Evolutionary conservation across 2,329 filamentous ascomycete genomes (phyloP).

Genomic region (Colletotrichum sp.): DNA sequence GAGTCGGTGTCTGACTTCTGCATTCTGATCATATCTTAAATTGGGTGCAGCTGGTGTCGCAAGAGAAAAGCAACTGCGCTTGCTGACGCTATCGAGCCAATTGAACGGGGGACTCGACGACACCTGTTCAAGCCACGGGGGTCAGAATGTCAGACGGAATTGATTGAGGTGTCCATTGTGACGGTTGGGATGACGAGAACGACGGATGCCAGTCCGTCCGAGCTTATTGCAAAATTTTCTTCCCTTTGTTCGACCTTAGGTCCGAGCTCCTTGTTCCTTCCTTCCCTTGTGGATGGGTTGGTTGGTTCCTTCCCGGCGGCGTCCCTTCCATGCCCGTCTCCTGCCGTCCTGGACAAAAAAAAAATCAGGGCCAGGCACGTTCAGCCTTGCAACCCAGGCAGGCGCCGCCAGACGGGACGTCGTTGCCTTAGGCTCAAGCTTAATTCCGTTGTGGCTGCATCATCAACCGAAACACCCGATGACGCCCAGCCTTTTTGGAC

Average conservation of each 20-base stretch:
- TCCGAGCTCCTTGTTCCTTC: background rate
- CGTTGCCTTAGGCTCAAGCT: conserved; percentile 20
- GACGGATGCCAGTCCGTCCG: background rate
- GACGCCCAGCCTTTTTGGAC: background rate
- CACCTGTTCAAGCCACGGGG: background rate
- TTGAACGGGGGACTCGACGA: background rate
- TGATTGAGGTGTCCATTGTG: background rate
- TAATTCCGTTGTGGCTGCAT: conserved; percentile 19
- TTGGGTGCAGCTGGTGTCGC: background rate
- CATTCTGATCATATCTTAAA: background rate
- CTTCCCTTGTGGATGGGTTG: background rate
- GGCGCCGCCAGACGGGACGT: background rate
- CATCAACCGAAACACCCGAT: conserved; percentile 15
- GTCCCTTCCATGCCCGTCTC: background rate
- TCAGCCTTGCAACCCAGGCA: background rate
- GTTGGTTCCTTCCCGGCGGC: background rate
- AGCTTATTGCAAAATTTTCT: background rate
- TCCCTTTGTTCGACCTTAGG: background rate
- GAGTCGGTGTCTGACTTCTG: background rate
- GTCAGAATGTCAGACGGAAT: background rate
- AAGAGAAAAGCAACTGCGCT: background rate
- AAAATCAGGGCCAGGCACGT: background rate
- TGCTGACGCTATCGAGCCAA: background rate
- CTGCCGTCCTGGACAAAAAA: background rate
- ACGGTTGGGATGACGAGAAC: background rate